phyloP scores from a whole-genome alignment of 176 grass and related monocot species.

The Tillandsia fasciculata region DNA sequence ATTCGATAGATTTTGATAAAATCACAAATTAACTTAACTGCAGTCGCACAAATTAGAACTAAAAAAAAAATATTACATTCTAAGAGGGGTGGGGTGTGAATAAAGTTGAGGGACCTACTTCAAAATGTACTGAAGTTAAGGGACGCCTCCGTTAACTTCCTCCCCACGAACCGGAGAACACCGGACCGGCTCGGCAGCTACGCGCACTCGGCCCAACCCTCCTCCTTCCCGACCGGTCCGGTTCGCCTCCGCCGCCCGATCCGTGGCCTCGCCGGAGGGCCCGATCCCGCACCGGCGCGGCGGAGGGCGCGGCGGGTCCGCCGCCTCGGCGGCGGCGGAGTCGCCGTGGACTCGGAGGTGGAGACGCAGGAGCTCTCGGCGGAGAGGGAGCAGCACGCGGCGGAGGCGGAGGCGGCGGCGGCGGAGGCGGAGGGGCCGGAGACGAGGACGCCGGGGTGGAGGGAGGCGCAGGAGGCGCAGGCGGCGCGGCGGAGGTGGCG shows the following conservation, averaged over 20 bases:
- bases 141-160: no score
- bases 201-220: constrained; percentile 59
- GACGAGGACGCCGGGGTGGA: not conserved
- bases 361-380: constrained; percentile 44
- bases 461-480: not conserved
- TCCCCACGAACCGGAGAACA: no score
- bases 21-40: no score
- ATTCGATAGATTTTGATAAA: no score
- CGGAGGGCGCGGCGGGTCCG: no score
- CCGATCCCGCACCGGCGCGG: no score
- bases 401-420: constrained; percentile 8
- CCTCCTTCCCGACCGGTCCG: not conserved
- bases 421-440: not conserved
- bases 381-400: constrained; percentile 2
- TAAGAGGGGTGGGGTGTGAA: no score
- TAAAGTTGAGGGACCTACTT: no score
- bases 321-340: no score
- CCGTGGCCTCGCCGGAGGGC: not conserved
- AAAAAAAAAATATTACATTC: no score
- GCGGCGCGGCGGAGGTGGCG: constrained; percentile 44
- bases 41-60: no score
- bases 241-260: not conserved
- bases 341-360: constrained; percentile 29
- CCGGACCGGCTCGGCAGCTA: not conserved
- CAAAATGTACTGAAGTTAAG: no score